Evolutionary conservation across 345 rosid species (phyloP).

Genomic region (Aegle marmelos): DNA sequence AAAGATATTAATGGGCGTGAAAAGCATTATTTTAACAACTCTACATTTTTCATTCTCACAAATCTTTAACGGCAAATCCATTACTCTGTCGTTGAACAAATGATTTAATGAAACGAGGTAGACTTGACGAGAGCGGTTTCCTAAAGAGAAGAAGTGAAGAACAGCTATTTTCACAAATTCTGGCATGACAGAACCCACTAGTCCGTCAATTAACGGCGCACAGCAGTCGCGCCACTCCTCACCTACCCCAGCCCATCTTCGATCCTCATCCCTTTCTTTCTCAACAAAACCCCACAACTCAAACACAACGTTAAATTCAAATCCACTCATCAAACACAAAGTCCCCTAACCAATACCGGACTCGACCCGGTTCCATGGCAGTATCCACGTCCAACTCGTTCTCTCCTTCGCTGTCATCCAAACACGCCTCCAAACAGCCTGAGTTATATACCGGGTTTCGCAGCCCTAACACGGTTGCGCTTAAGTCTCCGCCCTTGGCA

Average conservation of each 20-base stretch:
- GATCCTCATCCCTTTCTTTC: conserved; percentile 8
- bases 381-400: conserved; percentile 39
- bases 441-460: conserved; percentile 22
- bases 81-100: not conserved
- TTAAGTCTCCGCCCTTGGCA: conserved; percentile 21
- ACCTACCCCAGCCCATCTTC: conserved; percentile 26
- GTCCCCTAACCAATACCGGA: not conserved
- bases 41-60: not conserved
- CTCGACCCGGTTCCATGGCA: conserved; percentile 44
- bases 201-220: conserved; percentile 7
- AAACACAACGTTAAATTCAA: conserved; percentile 12
- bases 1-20: too few relatives aligned
- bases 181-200: not conserved
- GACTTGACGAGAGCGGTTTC: not conserved
- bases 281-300: not conserved
- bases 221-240: conserved; percentile 1
- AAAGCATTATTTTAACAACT: too few relatives aligned
- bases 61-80: not conserved
- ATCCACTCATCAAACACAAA: conserved; percentile 7
- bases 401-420: conserved; percentile 42
- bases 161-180: not conserved
- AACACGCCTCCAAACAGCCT: conserved; percentile 20
- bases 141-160: not conserved
- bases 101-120: too few relatives aligned
- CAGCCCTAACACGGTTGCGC: conserved; percentile 28